Evolutionary conservation across 176 grass and related monocot genomes (phyloP), one percentile per base, ranked within the genome.

Genomic region (Hsuehochloa calcarea): DNA sequence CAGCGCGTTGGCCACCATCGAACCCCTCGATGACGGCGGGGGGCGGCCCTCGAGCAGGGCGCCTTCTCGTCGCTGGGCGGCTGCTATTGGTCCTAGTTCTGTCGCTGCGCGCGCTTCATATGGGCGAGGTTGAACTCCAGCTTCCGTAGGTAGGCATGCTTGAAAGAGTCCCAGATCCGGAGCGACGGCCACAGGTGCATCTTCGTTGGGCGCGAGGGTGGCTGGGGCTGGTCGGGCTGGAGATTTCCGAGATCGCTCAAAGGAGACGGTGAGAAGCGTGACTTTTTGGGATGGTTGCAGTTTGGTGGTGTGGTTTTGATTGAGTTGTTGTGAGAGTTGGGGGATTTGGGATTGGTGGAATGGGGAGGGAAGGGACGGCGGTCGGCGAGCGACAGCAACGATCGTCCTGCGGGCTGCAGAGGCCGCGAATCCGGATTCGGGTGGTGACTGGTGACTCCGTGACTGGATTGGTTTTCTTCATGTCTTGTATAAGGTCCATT

Each of bases 101-200:
- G 75, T 8, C 22, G 29, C 80, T 65, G 65, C 73, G 52, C 81
- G 75, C 68, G 91, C 77, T 89, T 87, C 82, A 95, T 93, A 72
- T 89, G 61, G 31, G 71, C 82, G 73, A 92, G 93, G 85, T 95
- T 98, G 80, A 85, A 19, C 49, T 98, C 96, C 65, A 98, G 88
- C 89, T 95, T 93, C 50, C 92, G 72, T 40, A 95, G 65, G 91
- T 93, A 93, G 4, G 87, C 67, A 1, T 90, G 89, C 88, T 90
- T 95, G 93, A 98, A 98, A 41, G 96, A 95, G 75, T 95, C 89
- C 77, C 96, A 70, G 46, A 98, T 92, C 79, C 85, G 86, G 25
- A 93, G 72, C 63, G 93, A 93, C 10, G 96, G 96, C 91, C 96
- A 98, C 76, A 98, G 91, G 81, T 98, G 96, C 96, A 98, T 98